Evolutionary conservation across 805 yeast species (phyloP), one percentile per base, ranked within the genome.

Genomic region (Barnettozyma botsteinii): DNA sequence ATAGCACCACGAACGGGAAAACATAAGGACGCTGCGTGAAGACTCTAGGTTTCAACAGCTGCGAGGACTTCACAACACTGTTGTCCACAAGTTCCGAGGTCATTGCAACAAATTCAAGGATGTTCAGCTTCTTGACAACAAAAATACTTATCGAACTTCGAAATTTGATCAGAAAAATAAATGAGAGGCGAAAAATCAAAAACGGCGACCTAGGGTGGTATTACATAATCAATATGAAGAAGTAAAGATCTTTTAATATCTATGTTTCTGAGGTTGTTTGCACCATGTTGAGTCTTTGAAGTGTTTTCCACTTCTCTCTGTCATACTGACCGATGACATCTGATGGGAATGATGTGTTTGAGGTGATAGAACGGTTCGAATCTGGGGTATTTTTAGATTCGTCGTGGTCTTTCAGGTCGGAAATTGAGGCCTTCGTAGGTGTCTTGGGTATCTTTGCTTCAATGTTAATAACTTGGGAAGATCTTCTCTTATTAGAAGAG

Each of bases 1-100:
- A 91, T 33, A 86, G 62, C 33, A 82, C 70, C 43, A 82, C 61
- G 60, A 88, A 89, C 9, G 96, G 95, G 71, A 85, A 77, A 19
- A 83, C 81, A 55, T 85, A 89, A 5, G 95, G 89, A 51, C 87
- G 77, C 26, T 73, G 57, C 11, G 74, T 35, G 29, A 70, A 43
- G 24, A 83, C 66, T 55, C 78, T 76, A 18, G 93, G 85, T 49
- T 75, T 77, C 70, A 91, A 73, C 55, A 89, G 73, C 60, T 79
- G 77, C 35, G 96, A 83, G 41, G 71, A 73, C 63, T 68, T 71
- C 43, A 88, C 81, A 35, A 85, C 73, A 31, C 87, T 79, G 58
- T 83, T 84, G 52, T 76, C 75, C 41, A 87, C 93, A 52, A 79
- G 59, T 35, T 45, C 41, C n/a, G 42, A n/a, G 24, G 35, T 29